These are phyloP conservation scores for Colletotrichum echinochloae DNA, from an alignment of 2,329 filamentous ascomycete species.

Conservation along the genomic window DNA sequence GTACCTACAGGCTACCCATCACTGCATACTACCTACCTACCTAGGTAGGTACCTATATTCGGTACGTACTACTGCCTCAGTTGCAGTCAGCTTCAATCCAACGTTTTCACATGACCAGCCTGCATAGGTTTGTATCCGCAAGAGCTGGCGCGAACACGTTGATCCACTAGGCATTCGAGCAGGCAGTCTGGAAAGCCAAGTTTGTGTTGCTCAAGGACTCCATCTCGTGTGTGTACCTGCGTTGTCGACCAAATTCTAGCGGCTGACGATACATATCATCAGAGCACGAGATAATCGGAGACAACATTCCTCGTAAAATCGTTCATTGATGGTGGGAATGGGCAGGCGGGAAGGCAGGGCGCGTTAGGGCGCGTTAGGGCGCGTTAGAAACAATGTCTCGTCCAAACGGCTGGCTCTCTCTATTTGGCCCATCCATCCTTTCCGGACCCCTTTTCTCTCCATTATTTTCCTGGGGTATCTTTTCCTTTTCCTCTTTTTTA, in stretches of 20 bases:
- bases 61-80: too few relatives aligned
- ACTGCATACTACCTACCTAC: too few relatives aligned
- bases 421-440: neutral
- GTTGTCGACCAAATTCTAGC: neutral
- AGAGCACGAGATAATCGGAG: constrained; percentile 22
- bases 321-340: constrained; percentile 30
- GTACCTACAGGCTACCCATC: too few relatives aligned
- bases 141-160: neutral
- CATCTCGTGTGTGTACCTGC: neutral
- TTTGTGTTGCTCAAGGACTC: neutral
- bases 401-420: constrained; percentile 30
- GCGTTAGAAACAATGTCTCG: constrained; percentile 37
- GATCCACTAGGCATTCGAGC: neutral
- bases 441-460: neutral
- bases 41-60: too few relatives aligned
- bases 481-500: neutral
- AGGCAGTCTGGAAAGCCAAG: neutral
- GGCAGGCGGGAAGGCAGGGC: constrained; percentile 31
- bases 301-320: constrained; percentile 24
- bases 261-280: neutral
- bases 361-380: too few relatives aligned
- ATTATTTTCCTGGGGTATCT: constrained; percentile 14
- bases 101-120: too few relatives aligned
- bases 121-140: neutral
- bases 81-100: too few relatives aligned